Conservation (phyloP, 192 early-diverging fungal genomes). For the Gaertneriomyces semiglobifer region DNA sequence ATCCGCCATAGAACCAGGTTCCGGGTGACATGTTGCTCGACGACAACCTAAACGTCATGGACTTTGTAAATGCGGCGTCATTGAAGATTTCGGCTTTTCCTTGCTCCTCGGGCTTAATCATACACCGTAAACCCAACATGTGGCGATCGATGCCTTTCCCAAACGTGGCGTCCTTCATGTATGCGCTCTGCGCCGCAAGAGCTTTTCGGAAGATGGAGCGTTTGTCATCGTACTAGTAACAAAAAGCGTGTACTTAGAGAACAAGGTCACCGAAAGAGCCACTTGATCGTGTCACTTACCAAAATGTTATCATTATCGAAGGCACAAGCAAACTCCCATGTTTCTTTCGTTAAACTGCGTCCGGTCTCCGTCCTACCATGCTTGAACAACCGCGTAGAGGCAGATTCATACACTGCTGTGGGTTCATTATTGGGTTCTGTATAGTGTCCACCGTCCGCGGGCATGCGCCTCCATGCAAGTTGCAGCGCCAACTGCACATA, state of each 20-base stretch:
- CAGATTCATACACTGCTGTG: conserved; percentile 54
- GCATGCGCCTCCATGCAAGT: conserved; percentile 72
- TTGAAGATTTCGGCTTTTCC: conserved; percentile 62
- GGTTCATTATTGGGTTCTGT: conserved; percentile 14
- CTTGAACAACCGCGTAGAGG: conserved; percentile 49
- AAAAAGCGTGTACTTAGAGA: neutral
- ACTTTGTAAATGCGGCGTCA: conserved; percentile 74
- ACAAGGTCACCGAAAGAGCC: neutral
- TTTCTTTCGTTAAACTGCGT: conserved; percentile 73
- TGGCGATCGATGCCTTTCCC: conserved; percentile 92
- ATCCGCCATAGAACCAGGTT: conserved; percentile 49
- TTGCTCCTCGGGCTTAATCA: conserved; percentile 59
- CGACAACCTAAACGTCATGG: conserved; percentile 77
- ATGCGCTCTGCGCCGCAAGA: conserved; percentile 57
- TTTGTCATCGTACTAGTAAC: conserved; percentile 47
- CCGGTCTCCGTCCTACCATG: conserved; percentile 93
- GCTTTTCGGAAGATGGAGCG: conserved; percentile 41
- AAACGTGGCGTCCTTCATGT: conserved; percentile 70
- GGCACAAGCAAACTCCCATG: conserved; percentile 68
- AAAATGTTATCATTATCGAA: conserved; percentile 68
- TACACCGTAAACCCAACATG: conserved; percentile 74
- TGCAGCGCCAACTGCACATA: conserved; percentile 90
- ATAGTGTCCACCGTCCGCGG: conserved; percentile 42
- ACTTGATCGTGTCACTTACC: conserved; percentile 24
- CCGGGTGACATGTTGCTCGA: conserved; percentile 67